Base-by-base conservation (phyloP, 2,329 filamentous ascomycete genomes). In the Proliferodiscus dingleyae region DNA sequence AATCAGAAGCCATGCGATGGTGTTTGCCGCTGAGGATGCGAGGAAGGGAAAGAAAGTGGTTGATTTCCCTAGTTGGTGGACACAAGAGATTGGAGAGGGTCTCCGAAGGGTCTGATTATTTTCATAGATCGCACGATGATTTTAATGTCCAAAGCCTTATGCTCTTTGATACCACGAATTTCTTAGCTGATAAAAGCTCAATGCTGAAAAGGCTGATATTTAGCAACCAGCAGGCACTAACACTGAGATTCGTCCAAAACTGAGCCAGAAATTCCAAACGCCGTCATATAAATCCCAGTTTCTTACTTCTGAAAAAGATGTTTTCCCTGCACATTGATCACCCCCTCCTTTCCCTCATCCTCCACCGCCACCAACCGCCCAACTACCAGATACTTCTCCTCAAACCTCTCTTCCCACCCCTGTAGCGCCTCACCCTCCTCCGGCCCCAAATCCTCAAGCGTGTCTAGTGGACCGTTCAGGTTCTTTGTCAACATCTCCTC, bases 401-500 rank as follows among this genome's bases (percentile, higher is more conserved):
- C 70, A 66, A 98, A 98, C 55, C 89, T 77, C 71, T 94, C 89
- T 72, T 96, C 90, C 93, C 93, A 98, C 2, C 87, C 89, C 59
- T 77, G 74, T 66, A 96, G 70, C 40, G 89, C 87, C 65, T 95
- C 90, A 68, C 86, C 70, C 73, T 95, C 83, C 47, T 91, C 89
- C 1, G 64, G 66, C 5, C 80, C 81, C 50, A 97, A 67, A 46
- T 83, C 87, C 41, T 80, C 74, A 34, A 95, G 72, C 43, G 75
- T 80, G 64, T 95, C 89, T 52, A 96, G 71, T 36, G 89, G 88
- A 0, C 80, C 91, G 46, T 93, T 80, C 45, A 97, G 70, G 66
- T 96, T 86, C 72, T 91, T 81, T 15, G 93, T 97, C 69, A 97
- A 71, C 89, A 97, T 95, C 5, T 90, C 86, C 72, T 87, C 81